Evolutionary conservation across 495 filamentous ascomycete species (phyloP), one percentile per base, ranked within the genome.

Genomic region (Halenospora varia): DNA sequence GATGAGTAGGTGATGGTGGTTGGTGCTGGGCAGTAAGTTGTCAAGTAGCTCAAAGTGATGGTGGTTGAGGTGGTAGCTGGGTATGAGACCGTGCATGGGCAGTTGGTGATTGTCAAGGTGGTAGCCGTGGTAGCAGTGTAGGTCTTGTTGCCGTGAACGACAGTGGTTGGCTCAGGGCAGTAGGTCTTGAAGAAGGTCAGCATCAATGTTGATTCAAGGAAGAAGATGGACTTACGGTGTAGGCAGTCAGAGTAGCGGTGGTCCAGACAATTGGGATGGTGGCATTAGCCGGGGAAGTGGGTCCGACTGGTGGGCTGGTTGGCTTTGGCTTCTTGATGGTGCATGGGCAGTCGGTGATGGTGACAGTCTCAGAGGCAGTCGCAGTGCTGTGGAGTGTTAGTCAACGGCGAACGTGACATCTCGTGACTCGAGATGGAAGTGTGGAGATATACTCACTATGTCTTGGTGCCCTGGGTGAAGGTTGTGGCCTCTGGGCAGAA

Each of bases 61-160:
- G 73, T 71, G 66, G 68, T 75, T 61, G 62, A 56, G 24, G 64
- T 65, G 42, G 55, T 59, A 60, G 67, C 45, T 42, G 48, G 40
- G 59, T 64, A 47, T 18, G 2, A n/a, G 22, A 58, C 51, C 25
- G 50, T 85, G 72, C 71, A 77, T 23, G 73, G 71, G 71, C 74
- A 77, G 68, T 75, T 65, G 66, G 75, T 78, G 71, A 85, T 74
- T 64, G 84, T 85, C 68, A 85, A 64, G 60, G 76, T 78, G 50
- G 80, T 81, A 61, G 82, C 76, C 65, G 75, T 71, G 60, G 79
- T 81, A 66, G 87, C 79, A 54, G 75, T 82, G 77, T 84, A 81
- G 65, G 83, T 87, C 50, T 74, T 61, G 61, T 73, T 70, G 62
- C 73, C 75, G 70, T 80, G 70, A 53, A 76, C 73, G 62, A 87